Percentiles rank a stretch among this genome's conserved stretches.
These are phyloP conservation scores for Platismatia glauca DNA, from an alignment of 495 filamentous ascomycete species.

Conservation along the genomic window DNA sequence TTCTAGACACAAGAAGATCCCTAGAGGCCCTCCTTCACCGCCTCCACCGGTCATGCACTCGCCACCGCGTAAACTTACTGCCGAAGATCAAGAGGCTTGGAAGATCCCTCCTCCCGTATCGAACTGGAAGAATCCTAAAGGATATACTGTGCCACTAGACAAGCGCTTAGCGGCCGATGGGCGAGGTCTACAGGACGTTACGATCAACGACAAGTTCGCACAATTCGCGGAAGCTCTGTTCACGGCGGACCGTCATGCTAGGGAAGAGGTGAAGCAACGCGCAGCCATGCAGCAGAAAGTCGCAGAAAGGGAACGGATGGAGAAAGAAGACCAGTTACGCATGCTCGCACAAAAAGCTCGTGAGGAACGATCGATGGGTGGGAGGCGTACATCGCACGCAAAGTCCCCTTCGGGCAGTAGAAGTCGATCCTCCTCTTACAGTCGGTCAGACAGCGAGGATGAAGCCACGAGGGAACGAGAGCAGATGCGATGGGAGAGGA, in stretches of 20 bases:
- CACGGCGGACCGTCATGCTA: conserved; percentile 86
- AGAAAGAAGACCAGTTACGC: conserved; percentile 90
- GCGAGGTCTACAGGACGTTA: conserved; percentile 82
- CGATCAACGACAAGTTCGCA: conserved; percentile 98
- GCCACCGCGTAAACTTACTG: conserved; percentile 87
- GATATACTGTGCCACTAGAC: conserved; percentile 92
- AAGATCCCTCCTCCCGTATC: conserved; percentile 84
- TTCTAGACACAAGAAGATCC: conserved; percentile 77
- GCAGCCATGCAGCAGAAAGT: conserved; percentile 92
- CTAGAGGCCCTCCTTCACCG: conserved; percentile 83
- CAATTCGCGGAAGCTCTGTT: conserved; percentile 91
- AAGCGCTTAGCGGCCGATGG: conserved; percentile 97
- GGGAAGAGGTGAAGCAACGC: conserved; percentile 89
- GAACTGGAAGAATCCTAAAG: conserved; percentile 99
- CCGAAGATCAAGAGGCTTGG: conserved; percentile 96
- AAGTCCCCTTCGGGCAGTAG: conserved; percentile 41
- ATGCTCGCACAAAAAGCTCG: conserved; percentile 84
- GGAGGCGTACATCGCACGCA: conserved; percentile 37
- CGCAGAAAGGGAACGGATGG: conserved; percentile 89
- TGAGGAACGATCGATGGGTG: conserved; percentile 58
- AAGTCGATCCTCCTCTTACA: conserved; percentile 48
- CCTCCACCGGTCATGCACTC: conserved; percentile 94
- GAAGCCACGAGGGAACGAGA: conserved; percentile 65
- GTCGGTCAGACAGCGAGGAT: conserved; percentile 53
- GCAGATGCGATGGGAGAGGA: conserved; percentile 65